Base-by-base conservation (phyloP, 768 basidiomycete species). In the Phylloporus rhodoxanthus region DNA sequence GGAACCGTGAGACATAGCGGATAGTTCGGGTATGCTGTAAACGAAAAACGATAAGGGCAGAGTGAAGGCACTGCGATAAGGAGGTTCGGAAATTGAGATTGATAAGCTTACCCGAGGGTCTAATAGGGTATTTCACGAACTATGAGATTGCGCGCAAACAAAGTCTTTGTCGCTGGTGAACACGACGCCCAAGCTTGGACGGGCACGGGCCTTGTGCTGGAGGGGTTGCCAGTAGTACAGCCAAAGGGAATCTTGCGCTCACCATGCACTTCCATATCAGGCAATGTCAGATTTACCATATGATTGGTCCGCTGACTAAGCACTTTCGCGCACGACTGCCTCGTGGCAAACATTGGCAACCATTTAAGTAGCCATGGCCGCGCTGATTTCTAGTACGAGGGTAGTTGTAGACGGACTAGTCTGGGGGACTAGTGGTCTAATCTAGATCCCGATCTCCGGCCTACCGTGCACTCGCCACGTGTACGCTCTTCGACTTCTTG, bases 1-100 rank as follows among this genome's bases (percentile, higher is more conserved):
- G 50, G 82, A 84, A 65, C 79, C 82, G 81, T 83, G 81, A 71
- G 82, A 84, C 82, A 82, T 83, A 48, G 59, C 64, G 55, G 44
- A 58, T 65, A n/a, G 58, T 57, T 62, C 52, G 58, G 65, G 65
- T 67, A 67, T 68, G 60, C 65, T 67, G 65, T 64, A 63, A 61
- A 58, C 50, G 53, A 57, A 54, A 56, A 58, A 62, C 65, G 65
- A 67, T 67, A 67, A 67, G 67, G 40, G 40, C 40, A 45, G 53
- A 42, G 50, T 55, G 54, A 29, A 54, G 40, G 58, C 43, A 49
- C 32, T 20, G 65, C 62, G 65, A 67, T 67, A 66, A 66, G 65
- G 55, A 63, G 50, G 50, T 52, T 48, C 56, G 41, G 50, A 52
- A 48, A 52, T 57, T 52, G 39, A 21, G 62, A 66, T 60, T 62